A percentile compares a stretch with the other conserved stretches of the same genome.
Evolutionary conservation across 345 rosid genomes (phyloP).

Genomic region (Brassica cretica): DNA sequence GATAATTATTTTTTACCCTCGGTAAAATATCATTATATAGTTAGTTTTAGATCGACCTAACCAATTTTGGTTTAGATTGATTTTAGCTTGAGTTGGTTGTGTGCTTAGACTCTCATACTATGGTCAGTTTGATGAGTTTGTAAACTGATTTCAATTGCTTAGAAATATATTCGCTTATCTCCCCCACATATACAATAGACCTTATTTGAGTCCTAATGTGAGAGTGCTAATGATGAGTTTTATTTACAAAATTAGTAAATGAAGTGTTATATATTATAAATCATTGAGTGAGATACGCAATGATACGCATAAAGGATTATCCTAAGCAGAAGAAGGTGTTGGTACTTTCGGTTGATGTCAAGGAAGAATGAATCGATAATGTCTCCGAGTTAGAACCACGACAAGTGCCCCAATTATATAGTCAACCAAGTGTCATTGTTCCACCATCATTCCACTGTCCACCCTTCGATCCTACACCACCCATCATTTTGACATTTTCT

Average conservation of each 20-base stretch:
- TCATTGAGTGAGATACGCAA: conserved; percentile 3
- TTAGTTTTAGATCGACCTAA: too few species aligned
- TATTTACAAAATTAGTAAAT: not conserved
- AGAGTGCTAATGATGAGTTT: not conserved
- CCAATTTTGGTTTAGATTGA: too few species aligned
- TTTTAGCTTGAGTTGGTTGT: too few species aligned
- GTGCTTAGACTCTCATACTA: not conserved
- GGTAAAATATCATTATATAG: not conserved
- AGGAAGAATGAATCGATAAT: conserved; percentile 24
- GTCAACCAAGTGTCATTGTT: conserved; percentile 18
- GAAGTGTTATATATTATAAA: not conserved
- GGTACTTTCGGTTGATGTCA: conserved; percentile 36
- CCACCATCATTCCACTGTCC: conserved; percentile 21
- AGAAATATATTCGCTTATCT: not conserved
- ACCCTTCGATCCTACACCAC: conserved; percentile 31
- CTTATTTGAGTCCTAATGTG: not conserved
- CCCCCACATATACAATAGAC: not conserved
- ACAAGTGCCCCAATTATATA: conserved; percentile 14
- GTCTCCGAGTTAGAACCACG: conserved; percentile 32
- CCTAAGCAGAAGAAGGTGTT: not conserved
- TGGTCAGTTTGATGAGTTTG: too few species aligned
- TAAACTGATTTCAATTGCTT: too few species aligned
- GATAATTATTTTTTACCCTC: not conserved
- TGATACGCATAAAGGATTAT: not conserved
- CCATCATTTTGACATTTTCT: conserved; percentile 22